Evolutionary conservation across 768 basidiomycete genomes (phyloP).

Genomic region (Plicaturopsis crispa): DNA sequence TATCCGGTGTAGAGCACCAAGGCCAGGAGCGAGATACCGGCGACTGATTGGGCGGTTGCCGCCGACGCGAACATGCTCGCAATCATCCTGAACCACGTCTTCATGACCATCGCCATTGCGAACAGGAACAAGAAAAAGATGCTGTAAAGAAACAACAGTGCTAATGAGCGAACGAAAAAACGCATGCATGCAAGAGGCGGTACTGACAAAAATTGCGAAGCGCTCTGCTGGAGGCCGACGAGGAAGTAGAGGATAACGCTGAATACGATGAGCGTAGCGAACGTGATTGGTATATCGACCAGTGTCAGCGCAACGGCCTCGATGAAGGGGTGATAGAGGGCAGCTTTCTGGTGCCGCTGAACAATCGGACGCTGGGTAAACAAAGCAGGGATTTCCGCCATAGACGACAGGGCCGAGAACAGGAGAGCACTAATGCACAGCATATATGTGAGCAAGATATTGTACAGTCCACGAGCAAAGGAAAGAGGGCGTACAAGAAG

Average conservation of each 20-base stretch:
- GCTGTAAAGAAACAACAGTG: constrained; percentile 21
- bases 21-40: constrained; percentile 42
- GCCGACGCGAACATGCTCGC: constrained; percentile 53
- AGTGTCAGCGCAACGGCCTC: constrained; percentile 38
- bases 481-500: constrained; percentile 35
- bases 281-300: constrained; percentile 38
- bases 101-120: constrained; percentile 56
- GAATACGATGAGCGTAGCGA: constrained; percentile 26
- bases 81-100: constrained; percentile 66
- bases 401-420: constrained; percentile 28
- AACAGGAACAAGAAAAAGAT: constrained; percentile 54
- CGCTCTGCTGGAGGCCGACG: constrained; percentile 45
- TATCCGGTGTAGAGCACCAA: constrained; percentile 40
- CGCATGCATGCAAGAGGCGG: not conserved
- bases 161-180: not conserved
- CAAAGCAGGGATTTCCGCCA: constrained; percentile 43
- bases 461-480: not conserved
- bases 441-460: not conserved
- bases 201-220: constrained; percentile 60
- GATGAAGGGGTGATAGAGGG: constrained; percentile 44
- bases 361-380: constrained; percentile 38
- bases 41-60: constrained; percentile 56
- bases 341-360: constrained; percentile 32
- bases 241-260: constrained; percentile 50
- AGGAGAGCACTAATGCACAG: constrained; percentile 24